Base-by-base conservation (phyloP, 208 protist species). In the Crithidia brevicula region DNA sequence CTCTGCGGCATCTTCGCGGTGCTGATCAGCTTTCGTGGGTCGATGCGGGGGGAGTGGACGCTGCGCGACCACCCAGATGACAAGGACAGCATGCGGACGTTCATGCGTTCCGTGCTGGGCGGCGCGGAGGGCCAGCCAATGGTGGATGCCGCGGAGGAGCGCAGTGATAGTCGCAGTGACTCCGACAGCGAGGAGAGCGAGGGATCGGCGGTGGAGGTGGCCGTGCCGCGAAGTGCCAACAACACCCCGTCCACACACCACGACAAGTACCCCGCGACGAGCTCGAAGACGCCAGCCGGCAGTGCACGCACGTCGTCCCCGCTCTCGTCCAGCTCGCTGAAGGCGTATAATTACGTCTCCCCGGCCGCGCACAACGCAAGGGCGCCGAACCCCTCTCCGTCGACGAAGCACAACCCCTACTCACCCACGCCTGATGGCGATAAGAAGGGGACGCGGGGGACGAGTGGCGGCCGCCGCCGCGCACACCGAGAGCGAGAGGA, bases 41-140 rank as follows among this genome's bases (percentile, higher is more conserved):
- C 60, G 56, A 27, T n/a, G 25, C 63, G 49, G 10, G 81, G 72
- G 30, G 74, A 86, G 56, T 86, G 77, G 76, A 85, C 79, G 43
- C 62, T 85, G 45, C 68, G 70, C 1, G 68, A 81, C 11, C 56
- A 70, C 51, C 73, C 79, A 0, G 79, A 66, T 18, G 62, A 85
- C 49, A 38, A 22, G 1, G 2, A 6, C 2, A 25, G 34, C 25
- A 58, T 27, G 36, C 61, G 49, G 22, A 25, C 53, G 16, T 33
- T 11, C 43, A 49, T 56, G 34, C 50, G 2, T 0, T n/a, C 0
- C 0, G 18, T 38, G 4, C 43, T 42, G 49, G 11, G 27, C 22
- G 22, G 50, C 4, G 50, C 7, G 27, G 11, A 43, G 2, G 6
- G 33, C 16, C 25, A 22, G 13, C 33, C 31, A 33, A 25, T 1